phyloP scores from a whole-genome alignment of 352 stramenopile genomes.

The Phytopythium mirpurense region DNA sequence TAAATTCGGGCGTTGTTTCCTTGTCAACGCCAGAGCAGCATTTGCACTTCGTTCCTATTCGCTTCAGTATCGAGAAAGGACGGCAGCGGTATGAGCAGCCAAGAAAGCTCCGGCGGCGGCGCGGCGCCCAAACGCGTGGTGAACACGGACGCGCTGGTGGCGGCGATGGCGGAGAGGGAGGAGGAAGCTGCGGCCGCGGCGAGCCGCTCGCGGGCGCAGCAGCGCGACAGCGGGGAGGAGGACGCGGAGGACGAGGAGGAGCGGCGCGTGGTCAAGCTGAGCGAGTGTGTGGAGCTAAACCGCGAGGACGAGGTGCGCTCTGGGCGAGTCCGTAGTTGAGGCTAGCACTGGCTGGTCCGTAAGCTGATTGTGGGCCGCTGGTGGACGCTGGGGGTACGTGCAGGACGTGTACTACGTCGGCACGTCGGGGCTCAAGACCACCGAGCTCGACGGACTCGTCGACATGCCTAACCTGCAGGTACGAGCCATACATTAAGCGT shows the following conservation, averaged over 20 bases:
- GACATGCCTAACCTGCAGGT: slow-evolving; percentile 44
- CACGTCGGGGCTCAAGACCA: slow-evolving; percentile 75
- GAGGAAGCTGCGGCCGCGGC: slow-evolving; percentile 1
- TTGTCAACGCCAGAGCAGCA: too few species aligned
- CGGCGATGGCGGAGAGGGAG: slow-evolving; percentile 22
- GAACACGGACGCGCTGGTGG: slow-evolving; percentile 32
- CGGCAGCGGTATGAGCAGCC: slow-evolving; percentile 2
- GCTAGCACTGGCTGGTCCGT: too few species aligned
- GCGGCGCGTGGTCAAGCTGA: slow-evolving; percentile 35
- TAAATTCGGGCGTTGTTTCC: too few species aligned
- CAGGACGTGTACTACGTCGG: slow-evolving; percentile 83
- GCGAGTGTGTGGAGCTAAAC: slow-evolving; percentile 64
- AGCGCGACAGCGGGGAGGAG: slow-evolving; percentile 8
- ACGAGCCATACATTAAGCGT: not conserved
- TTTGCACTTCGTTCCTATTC: not conserved
- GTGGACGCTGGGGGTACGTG: not conserved
- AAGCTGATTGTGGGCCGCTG: not conserved
- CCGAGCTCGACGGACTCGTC: slow-evolving; percentile 54
- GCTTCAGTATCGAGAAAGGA: slow-evolving; percentile 1
- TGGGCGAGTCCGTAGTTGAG: too few species aligned
- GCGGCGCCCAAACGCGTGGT: slow-evolving; percentile 21
- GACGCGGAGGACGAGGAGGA: slow-evolving; percentile 20
- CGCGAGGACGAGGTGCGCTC: slow-evolving; percentile 33
- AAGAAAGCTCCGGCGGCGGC: not conserved
- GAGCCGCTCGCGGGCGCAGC: not conserved